phyloP scores from a whole-genome alignment of 2,329 filamentous ascomycete species.

The Chaetomium sp. region DNA sequence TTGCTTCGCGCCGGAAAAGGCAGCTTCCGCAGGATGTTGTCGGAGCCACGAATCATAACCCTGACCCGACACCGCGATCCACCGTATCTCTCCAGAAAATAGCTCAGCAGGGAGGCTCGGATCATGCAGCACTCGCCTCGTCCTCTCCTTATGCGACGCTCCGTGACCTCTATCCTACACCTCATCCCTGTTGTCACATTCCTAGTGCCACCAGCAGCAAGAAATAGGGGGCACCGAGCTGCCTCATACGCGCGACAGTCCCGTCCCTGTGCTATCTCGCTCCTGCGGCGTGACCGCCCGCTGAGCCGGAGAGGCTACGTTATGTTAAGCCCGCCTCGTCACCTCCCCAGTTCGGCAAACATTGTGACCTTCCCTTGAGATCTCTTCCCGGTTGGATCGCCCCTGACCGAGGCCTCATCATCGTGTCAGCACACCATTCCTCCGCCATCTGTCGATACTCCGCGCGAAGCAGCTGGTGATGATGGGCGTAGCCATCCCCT shows the following conservation, averaged over 20 bases:
- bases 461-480: too few relatives aligned
- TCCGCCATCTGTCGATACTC: too few relatives aligned
- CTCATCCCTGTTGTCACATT: conserved; percentile 3
- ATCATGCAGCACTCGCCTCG: not conserved
- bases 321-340: not conserved
- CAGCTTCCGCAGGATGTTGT: conserved; percentile 6
- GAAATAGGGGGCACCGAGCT: conserved; percentile 1
- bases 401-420: not conserved
- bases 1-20: conserved; percentile 1
- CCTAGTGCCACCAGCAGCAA: conserved; percentile 1
- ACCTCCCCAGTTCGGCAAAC: not conserved
- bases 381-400: not conserved
- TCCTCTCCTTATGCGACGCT: not conserved
- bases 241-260: conserved; percentile 1
- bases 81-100: not conserved
- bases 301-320: not conserved
- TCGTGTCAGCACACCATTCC: too few relatives aligned
- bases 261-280: conserved; percentile 1
- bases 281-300: conserved; percentile 1
- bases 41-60: not conserved
- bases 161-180: not conserved
- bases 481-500: too few relatives aligned
- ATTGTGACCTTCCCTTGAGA: not conserved
- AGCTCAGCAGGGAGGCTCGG: conserved; percentile 2
- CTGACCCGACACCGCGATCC: not conserved